Evolutionary conservation across 768 basidiomycete species (phyloP).

Genomic region (Russula ochroleuca): DNA sequence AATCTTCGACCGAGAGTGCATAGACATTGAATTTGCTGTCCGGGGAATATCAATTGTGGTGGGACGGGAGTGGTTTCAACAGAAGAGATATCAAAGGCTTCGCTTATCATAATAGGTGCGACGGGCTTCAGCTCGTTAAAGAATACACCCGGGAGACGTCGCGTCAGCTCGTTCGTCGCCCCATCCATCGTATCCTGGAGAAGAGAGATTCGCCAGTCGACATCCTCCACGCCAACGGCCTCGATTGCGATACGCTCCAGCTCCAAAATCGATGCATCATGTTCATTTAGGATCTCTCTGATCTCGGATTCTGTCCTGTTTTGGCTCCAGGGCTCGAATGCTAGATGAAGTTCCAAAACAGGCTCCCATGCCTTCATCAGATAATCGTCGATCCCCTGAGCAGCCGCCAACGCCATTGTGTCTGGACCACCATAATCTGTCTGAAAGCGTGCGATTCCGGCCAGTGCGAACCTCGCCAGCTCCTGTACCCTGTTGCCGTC

Average conservation of each 20-base stretch:
- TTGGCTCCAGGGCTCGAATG: not conserved
- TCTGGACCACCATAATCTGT: not conserved
- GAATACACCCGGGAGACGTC: constrained; percentile 8
- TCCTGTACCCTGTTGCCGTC: not conserved
- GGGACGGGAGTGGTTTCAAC: not conserved
- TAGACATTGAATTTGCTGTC: not conserved
- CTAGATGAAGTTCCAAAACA: not conserved
- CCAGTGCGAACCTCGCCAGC: not conserved
- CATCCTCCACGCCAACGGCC: not conserved
- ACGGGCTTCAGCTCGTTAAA: not conserved
- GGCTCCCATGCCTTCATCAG: not conserved
- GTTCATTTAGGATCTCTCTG: not conserved
- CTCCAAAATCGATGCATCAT: not conserved
- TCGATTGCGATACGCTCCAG: not conserved
- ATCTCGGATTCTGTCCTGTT: not conserved
- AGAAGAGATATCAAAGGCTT: not conserved
- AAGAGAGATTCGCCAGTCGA: not conserved
- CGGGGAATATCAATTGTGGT: not conserved
- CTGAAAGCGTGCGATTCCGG: not conserved
- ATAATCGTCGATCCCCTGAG: not conserved
- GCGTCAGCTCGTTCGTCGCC: not conserved
- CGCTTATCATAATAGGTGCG: not conserved
- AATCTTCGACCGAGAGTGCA: not conserved
- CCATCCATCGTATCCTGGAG: constrained; percentile 5
- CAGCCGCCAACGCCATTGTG: not conserved